These are phyloP conservation scores for Populus euphratica DNA, from an alignment of 345 rosid genomes.

Conservation along the genomic window DNA sequence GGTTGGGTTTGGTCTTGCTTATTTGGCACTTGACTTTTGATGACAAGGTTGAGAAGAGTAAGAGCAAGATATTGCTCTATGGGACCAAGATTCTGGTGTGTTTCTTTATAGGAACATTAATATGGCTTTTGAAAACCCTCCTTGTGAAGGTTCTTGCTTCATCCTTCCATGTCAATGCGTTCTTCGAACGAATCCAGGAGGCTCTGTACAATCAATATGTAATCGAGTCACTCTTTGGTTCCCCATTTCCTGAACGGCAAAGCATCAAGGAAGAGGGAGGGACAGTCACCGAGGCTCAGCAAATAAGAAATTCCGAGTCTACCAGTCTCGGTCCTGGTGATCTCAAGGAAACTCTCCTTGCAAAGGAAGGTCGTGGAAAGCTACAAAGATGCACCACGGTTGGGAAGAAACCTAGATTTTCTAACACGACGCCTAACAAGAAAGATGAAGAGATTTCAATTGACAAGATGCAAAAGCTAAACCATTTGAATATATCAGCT, in stretches of 20 bases:
- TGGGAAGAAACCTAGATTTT: conserved; percentile 16
- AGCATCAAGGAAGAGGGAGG: conserved; percentile 4
- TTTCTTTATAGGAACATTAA: conserved; percentile 35
- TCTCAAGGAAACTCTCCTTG: conserved; percentile 22
- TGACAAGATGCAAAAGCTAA: conserved; percentile 38
- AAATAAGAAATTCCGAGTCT: background rate
- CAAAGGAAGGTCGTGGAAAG: background rate
- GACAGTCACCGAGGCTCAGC: background rate
- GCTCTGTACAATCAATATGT: conserved; percentile 47
- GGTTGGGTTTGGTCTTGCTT: conserved; percentile 40
- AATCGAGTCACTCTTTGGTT: conserved; percentile 36
- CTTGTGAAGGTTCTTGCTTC: conserved; percentile 49
- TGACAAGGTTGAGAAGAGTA: conserved; percentile 24
- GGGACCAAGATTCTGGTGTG: conserved; percentile 42
- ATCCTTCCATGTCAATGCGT: conserved; percentile 42
- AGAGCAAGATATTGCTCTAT: conserved; percentile 34
- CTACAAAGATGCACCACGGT: conserved; percentile 3
- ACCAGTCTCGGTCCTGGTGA: background rate
- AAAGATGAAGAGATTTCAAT: conserved; percentile 26
- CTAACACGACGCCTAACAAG: conserved; percentile 8
- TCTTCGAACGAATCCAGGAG: conserved; percentile 53
- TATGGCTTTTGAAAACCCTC: conserved; percentile 49
- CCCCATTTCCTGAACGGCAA: conserved; percentile 20
- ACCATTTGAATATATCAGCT: conserved; percentile 37
- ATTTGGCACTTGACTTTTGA: conserved; percentile 35